phyloP scores from a whole-genome alignment of 352 stramenopile species.

The Globisporangium alternatum region DNA sequence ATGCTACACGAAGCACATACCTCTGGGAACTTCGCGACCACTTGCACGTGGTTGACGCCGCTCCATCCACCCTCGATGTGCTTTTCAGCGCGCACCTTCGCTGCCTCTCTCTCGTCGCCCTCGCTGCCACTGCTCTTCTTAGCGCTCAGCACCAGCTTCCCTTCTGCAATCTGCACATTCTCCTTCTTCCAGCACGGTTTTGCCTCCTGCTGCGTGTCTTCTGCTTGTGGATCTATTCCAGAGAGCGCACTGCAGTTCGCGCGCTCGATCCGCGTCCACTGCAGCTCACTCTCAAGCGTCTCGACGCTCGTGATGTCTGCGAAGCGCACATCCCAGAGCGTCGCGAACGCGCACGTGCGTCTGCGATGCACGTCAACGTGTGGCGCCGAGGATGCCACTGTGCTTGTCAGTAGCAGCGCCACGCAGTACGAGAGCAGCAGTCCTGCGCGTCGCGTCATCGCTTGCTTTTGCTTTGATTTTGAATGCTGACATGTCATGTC shows the following conservation, averaged over 20 bases:
- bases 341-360: constrained; percentile 27
- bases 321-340: constrained; percentile 31
- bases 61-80: constrained; percentile 1
- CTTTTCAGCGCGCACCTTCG: constrained; percentile 12
- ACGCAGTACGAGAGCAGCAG: background rate
- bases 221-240: background rate
- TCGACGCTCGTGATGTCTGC: constrained; percentile 11
- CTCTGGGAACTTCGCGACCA: constrained; percentile 9
- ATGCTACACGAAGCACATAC: background rate
- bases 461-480: background rate
- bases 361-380: constrained; percentile 28
- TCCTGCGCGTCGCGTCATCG: background rate
- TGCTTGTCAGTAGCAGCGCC: background rate
- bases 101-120: background rate
- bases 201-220: background rate
- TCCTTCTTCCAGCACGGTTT: constrained; percentile 21
- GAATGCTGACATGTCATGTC: background rate
- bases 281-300: constrained; percentile 19
- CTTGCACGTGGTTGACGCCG: constrained; percentile 13
- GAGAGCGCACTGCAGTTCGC: constrained; percentile 13
- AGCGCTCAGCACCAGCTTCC: constrained; percentile 9
- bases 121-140: background rate
- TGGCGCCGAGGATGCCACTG: background rate
- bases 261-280: constrained; percentile 16
- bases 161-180: constrained; percentile 17